Evolutionary conservation across 257 asterid species (phyloP).

Genomic region (Handroanthus guayacan): DNA sequence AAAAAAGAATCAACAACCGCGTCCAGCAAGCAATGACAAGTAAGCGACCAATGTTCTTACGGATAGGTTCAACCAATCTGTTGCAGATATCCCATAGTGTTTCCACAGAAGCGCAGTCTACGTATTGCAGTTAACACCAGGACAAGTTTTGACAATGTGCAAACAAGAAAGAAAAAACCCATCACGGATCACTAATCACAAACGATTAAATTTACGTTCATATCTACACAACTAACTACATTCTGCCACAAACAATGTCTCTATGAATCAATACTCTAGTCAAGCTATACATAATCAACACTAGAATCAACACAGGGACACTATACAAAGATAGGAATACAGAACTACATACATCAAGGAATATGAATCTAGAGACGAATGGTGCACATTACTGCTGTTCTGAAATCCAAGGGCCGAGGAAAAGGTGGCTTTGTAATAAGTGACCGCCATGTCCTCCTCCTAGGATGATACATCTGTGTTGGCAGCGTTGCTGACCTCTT

Average conservation of each 20-base stretch:
- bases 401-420: slow-evolving; percentile 65
- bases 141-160: background rate
- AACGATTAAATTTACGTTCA: slow-evolving; percentile 30
- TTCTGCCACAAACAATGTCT: slow-evolving; percentile 26
- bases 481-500: slow-evolving; percentile 64
- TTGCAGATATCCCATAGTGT: no score
- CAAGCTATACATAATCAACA: slow-evolving; percentile 30
- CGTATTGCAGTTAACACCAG: no score
- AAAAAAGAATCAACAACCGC: background rate
- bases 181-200: slow-evolving; percentile 6
- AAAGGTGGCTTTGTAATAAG: slow-evolving; percentile 66
- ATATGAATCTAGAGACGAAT: slow-evolving; percentile 57
- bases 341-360: slow-evolving; percentile 27
- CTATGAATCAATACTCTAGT: background rate
- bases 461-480: slow-evolving; percentile 77
- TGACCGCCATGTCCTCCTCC: slow-evolving; percentile 72
- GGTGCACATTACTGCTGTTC: slow-evolving; percentile 77
- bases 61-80: no score
- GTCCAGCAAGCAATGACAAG: no score
- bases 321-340: background rate
- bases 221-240: slow-evolving; percentile 18
- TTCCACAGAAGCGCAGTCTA: no score
- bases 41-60: no score
- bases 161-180: background rate
- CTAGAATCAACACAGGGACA: slow-evolving; percentile 4